Percentiles rank a stretch among this genome's conserved stretches.
Conservation (phyloP, 768 basidiomycete species). For the Cystofilobasidium capitatum region DNA sequence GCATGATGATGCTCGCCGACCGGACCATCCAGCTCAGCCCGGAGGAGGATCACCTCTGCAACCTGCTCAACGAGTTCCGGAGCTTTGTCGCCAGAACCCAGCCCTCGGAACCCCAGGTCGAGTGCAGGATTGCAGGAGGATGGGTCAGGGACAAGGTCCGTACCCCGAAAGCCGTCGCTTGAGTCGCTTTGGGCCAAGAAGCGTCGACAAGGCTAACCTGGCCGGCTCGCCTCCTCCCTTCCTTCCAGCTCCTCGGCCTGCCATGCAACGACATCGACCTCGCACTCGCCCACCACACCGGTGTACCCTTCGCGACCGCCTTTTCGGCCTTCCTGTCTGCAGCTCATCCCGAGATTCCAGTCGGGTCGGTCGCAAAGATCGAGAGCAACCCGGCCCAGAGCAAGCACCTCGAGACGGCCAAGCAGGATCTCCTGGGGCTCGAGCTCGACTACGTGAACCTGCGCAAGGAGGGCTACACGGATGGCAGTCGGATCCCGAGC, state of each 20-base stretch:
- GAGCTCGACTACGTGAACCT: slow-evolving; percentile 92
- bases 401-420: slow-evolving; percentile 94
- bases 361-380: slow-evolving; percentile 58
- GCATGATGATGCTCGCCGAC: slow-evolving; percentile 11
- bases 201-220: neutral
- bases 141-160: slow-evolving; percentile 97
- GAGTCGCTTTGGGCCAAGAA: neutral
- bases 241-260: slow-evolving; percentile 56
- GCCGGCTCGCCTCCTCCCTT: neutral
- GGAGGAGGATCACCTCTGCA: slow-evolving; percentile 59
- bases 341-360: slow-evolving; percentile 30
- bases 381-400: slow-evolving; percentile 93
- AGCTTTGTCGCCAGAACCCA: slow-evolving; percentile 47
- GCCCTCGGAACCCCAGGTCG: slow-evolving; percentile 47
- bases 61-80: slow-evolving; percentile 70
- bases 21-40: slow-evolving; percentile 9
- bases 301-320: slow-evolving; percentile 71
- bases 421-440: slow-evolving; percentile 63
- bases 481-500: slow-evolving; percentile 77
- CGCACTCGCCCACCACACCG: slow-evolving; percentile 80
- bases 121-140: slow-evolving; percentile 87
- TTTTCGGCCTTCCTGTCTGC: slow-evolving; percentile 56
- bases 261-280: slow-evolving; percentile 89
- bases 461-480: slow-evolving; percentile 81
- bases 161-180: neutral